Base-by-base conservation (phyloP, 495 filamentous ascomycete species). In the Podospora pseudoanserina region DNA sequence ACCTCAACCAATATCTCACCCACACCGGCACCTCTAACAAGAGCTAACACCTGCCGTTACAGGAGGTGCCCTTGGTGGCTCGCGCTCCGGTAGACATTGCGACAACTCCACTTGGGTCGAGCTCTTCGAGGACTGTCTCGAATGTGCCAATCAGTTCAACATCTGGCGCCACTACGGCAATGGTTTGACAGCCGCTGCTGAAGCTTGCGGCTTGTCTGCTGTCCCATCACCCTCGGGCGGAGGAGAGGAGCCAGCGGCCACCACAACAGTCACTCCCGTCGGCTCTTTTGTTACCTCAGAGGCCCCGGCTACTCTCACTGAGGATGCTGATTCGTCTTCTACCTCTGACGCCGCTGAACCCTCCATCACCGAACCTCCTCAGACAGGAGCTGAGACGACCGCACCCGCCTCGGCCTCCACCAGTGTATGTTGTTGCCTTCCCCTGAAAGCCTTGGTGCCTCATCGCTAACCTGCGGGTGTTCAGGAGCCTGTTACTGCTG, bases 101-200 rank as follows among this genome's bases (percentile, higher is more conserved):
- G 69, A 70, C 63, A 74, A 76, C 67, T 65, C 70, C 0, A 76
- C 74, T 7, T 86, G 81, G 76, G 70, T 72, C 26, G 70, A 66
- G 9, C 69, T 76, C 39, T 78, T 82, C 64, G 71, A 71, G 20
- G 74, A 64, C 4, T 84, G 82, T 60, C 72, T 84, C 34, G 66
- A 77, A 19, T 86, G 83, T 63, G 80, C 83, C n/a, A 76, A 78
- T 16, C 72, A 71, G 59, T 66, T 68, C 27, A 65, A 82, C 55
- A 83, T 84, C 67, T 86, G 83, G 83, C 65, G 75, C 58, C 75
- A 79, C 66, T 86, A 86, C 60, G 82, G 81, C 20, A 67, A 55
- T 23, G 71, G 72, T 2, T 72, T 86, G 2, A 70, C 69, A 6
- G 58, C 59, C 2, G 79, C 77, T 19, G 82, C 78, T 11, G 64